These are phyloP conservation scores for Rostrohypoxylon terebratum DNA, from an alignment of 495 filamentous ascomycete species.

Conservation along the genomic window DNA sequence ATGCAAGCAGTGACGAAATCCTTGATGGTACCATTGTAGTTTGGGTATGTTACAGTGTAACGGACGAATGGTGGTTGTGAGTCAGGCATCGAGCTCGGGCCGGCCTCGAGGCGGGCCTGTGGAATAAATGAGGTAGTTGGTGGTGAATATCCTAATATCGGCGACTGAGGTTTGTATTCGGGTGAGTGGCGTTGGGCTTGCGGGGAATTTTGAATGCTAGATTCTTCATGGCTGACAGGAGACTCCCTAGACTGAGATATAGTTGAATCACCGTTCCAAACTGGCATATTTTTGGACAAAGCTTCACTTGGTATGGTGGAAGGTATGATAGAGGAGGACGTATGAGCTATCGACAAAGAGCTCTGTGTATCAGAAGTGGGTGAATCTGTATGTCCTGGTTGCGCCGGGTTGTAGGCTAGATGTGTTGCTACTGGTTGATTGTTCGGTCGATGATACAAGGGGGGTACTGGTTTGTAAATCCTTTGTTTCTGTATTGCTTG, in stretches of 20 bases:
- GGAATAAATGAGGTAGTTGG: conserved; percentile 44
- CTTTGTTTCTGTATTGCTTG: conserved; percentile 18
- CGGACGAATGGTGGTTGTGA: conserved; percentile 44
- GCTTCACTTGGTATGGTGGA: conserved; percentile 35
- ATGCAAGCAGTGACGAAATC: conserved; percentile 68
- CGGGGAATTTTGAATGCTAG: conserved; percentile 2
- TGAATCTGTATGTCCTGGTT: neutral
- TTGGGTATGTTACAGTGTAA: conserved; percentile 69
- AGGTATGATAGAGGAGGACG: conserved; percentile 45
- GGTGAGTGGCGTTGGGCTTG: conserved; percentile 20
- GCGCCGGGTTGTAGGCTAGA: neutral
- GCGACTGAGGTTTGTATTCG: conserved; percentile 22
- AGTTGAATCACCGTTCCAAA: neutral
- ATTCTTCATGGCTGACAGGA: neutral
- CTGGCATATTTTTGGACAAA: neutral
- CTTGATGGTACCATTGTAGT: conserved; percentile 63
- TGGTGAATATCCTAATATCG: conserved; percentile 47
- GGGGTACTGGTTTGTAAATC: conserved; percentile 21
- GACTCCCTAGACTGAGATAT: conserved; percentile 7
- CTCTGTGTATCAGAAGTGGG: conserved; percentile 10
- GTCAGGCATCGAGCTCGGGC: conserved; percentile 10
- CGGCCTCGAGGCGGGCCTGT: neutral
- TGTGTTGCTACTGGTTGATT: conserved; percentile 1
- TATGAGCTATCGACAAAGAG: conserved; percentile 26
- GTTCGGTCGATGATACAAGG: conserved; percentile 37